phyloP scores from a whole-genome alignment of 192 early-diverging fungal species.

The Chytriomyces confervae region DNA sequence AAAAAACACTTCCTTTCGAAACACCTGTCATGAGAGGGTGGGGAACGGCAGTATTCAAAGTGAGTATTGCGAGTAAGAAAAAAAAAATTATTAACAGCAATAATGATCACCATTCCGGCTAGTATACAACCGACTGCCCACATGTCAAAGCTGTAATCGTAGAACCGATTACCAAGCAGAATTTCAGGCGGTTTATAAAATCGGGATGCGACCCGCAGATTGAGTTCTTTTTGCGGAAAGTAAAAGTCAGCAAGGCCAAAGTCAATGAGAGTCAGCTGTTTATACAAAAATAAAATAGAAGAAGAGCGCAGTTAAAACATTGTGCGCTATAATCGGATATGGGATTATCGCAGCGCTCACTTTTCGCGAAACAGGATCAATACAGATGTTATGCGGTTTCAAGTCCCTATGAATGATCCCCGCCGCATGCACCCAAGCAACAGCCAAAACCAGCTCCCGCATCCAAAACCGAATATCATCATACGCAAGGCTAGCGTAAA shows the following conservation, averaged over 20 bases:
- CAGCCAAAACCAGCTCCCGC: constrained; percentile 41
- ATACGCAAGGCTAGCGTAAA: constrained; percentile 40
- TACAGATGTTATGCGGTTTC: constrained; percentile 61
- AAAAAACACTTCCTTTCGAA: constrained; percentile 47
- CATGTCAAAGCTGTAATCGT: constrained; percentile 58
- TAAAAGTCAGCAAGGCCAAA: constrained; percentile 57
- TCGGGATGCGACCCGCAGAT: constrained; percentile 46
- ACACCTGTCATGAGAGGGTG: constrained; percentile 34
- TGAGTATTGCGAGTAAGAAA: too few species aligned
- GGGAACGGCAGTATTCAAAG: neutral
- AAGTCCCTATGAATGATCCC: constrained; percentile 63
- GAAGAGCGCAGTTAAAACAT: neutral
- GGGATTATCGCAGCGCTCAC: neutral
- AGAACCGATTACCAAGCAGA: constrained; percentile 47
- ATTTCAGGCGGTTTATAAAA: constrained; percentile 60
- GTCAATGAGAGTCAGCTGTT: constrained; percentile 50
- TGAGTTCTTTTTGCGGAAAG: constrained; percentile 39
- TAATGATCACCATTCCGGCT: constrained; percentile 56
- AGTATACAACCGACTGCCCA: constrained; percentile 56
- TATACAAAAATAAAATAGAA: neutral
- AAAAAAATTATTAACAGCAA: too few species aligned
- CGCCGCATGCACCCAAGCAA: constrained; percentile 43
- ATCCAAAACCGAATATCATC: constrained; percentile 40
- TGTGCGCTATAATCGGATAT: too few species aligned
- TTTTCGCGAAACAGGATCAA: constrained; percentile 33